Evolutionary conservation across 495 filamentous ascomycete species (phyloP), one percentile per base, ranked within the genome.

Genomic region (Neurospora sp.): DNA sequence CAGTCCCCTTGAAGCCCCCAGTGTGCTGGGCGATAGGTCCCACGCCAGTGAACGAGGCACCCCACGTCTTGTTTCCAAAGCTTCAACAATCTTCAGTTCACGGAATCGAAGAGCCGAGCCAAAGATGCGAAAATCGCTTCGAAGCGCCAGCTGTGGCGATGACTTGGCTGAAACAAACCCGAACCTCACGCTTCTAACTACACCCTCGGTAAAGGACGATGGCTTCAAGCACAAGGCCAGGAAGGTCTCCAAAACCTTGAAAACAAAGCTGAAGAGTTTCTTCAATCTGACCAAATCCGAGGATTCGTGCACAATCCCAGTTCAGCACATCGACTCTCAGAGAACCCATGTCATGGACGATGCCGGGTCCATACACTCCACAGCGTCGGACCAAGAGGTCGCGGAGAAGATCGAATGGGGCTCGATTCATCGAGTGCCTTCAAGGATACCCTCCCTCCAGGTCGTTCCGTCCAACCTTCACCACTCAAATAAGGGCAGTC

Each of bases 221-320:
- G 81, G 81, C 12, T 74, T 90, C 40, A 86, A 85, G 72, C 77
- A 76, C 5, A 88, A 83, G 78, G 87, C 89, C 9, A 86, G 90
- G 68, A 87, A 85, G 22, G 84, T 90, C 12, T 92, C 91, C 0
- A 83, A 81, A 27, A 86, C 85, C 1, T 82, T 93, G 75, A 92
- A 88, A 75, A 85, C 85, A 45, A 89, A 87, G 59, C 65, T 93
- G 48, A 90, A 86, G 73, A 86, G 82, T 45, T 83, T 93, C 6
- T 90, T 92, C 74, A 83, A 82, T 44, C 84, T 87, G 4, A 74
- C 75, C 7, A 83, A 81, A 69, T 79, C 74, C 12, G 86, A 84
- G 48, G 75, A 81, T 12, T 78, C 82, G 14, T 71, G 81, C 3
- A 74, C 74, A 3, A 73, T 87, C 61, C 87, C 85, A 18, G 81